Conservation (phyloP, 805 yeast species). For the Yarrowia bubula region DNA sequence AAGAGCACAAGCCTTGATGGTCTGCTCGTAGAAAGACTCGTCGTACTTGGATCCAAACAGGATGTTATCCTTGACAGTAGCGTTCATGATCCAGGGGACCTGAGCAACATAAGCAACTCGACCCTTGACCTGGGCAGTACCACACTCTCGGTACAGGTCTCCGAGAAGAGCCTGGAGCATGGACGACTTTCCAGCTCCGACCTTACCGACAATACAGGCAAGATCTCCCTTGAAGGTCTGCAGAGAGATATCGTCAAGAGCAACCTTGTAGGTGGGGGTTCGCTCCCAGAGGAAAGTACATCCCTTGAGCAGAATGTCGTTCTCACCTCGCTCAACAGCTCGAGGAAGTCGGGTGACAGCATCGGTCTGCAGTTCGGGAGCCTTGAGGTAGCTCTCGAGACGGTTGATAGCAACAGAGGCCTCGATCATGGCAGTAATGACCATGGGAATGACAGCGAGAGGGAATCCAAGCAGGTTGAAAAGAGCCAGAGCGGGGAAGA, state of each 20-base stretch:
- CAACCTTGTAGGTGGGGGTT: conserved; percentile 50
- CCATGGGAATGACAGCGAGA: conserved; percentile 86
- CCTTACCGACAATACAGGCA: conserved; percentile 84
- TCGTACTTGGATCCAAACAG: conserved; percentile 61
- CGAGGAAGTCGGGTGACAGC: conserved; percentile 53
- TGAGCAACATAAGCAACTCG: conserved; percentile 84
- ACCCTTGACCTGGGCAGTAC: conserved; percentile 71
- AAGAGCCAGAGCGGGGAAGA: conserved; percentile 61
- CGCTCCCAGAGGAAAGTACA: conserved; percentile 59
- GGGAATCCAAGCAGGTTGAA: conserved; percentile 87
- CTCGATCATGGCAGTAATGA: conserved; percentile 80
- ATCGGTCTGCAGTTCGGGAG: conserved; percentile 75
- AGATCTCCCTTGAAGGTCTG: conserved; percentile 74
- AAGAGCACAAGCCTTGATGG: conserved; percentile 66
- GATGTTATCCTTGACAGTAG: conserved; percentile 77
- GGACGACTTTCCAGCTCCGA: conserved; percentile 88
- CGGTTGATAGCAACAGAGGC: conserved; percentile 62
- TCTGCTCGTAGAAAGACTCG: conserved; percentile 49
- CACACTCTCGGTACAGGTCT: conserved; percentile 72
- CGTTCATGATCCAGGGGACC: conserved; percentile 96
- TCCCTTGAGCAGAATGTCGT: conserved; percentile 42
- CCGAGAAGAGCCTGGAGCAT: conserved; percentile 78
- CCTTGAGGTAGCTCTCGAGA: conserved; percentile 66
- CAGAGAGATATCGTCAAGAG: conserved; percentile 66
- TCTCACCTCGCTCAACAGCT: conserved; percentile 68